A percentile compares a stretch with the other conserved stretches of the same genome.
phyloP scores from a whole-genome alignment of 2,329 filamentous ascomycete species.

The Monilinia fructigena region DNA sequence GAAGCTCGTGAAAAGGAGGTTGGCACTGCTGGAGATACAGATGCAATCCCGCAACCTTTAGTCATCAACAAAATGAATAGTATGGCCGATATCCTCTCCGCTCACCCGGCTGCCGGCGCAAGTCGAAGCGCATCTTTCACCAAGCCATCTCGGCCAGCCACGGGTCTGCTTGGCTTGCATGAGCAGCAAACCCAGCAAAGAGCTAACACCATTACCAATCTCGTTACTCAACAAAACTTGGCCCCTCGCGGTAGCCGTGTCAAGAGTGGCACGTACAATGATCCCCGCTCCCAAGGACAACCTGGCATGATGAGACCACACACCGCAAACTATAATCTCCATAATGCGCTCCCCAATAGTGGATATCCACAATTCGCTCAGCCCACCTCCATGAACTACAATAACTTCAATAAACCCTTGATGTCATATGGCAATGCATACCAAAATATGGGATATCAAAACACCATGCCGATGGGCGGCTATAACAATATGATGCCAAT shows the following conservation, averaged over 20 bases:
- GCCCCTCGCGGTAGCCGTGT: constrained; percentile 27
- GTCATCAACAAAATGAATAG: constrained; percentile 44
- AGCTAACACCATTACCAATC: constrained; percentile 35
- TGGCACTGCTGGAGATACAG: constrained; percentile 33
- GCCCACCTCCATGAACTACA: constrained; percentile 28
- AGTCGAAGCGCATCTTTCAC: constrained; percentile 25
- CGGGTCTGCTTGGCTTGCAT: constrained; percentile 38
- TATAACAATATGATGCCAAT: constrained; percentile 28
- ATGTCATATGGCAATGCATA: constrained; percentile 34
- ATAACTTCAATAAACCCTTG: constrained; percentile 26
- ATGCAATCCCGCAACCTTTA: constrained; percentile 27
- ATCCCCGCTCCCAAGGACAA: constrained; percentile 25
- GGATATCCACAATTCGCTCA: constrained; percentile 32
- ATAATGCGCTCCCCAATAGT: constrained; percentile 10
- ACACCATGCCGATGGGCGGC: constrained; percentile 22
- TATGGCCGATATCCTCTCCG: constrained; percentile 48
- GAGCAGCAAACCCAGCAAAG: constrained; percentile 34
- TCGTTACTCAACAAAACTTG: constrained; percentile 27
- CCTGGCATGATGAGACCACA: constrained; percentile 28
- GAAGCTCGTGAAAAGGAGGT: constrained; percentile 62
- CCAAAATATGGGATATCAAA: constrained; percentile 27
- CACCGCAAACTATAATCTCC: constrained; percentile 24
- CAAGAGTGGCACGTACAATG: constrained; percentile 32
- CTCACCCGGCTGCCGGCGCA: constrained; percentile 47
- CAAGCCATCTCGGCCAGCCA: constrained; percentile 29